These are phyloP conservation scores for Bacidia rubella DNA, from an alignment of 495 filamentous ascomycete species.

Conservation along the genomic window DNA sequence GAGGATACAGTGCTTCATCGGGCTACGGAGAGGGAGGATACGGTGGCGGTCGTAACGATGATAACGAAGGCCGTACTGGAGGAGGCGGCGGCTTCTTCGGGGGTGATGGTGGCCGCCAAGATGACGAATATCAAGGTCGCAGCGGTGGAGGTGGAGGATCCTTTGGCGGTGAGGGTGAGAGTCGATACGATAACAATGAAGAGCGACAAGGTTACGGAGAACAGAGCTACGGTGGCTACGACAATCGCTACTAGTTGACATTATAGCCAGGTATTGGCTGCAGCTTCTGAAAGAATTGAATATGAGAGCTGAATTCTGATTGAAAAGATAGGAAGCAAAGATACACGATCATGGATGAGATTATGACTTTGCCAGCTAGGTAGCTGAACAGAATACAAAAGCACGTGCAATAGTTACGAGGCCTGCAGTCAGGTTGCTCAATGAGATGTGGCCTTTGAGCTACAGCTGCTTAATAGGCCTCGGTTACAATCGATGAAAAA, in stretches of 20 bases:
- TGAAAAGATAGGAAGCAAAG: too few species aligned
- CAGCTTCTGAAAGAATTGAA: too few species aligned
- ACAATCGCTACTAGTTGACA: not conserved
- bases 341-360: too few species aligned
- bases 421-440: too few species aligned
- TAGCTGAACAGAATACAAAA: too few species aligned
- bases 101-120: slow-evolving; percentile 5
- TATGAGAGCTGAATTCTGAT: too few species aligned
- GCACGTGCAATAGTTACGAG: too few species aligned
- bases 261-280: not conserved
- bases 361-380: too few species aligned
- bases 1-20: not conserved
- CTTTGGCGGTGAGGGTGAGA: slow-evolving; percentile 9
- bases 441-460: too few species aligned
- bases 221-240: not conserved
- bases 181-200: not conserved
- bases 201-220: not conserved
- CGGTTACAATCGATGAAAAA: too few species aligned
- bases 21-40: not conserved
- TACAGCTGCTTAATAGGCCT: too few species aligned
- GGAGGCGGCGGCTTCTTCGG: not conserved
- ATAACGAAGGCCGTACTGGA: not conserved
- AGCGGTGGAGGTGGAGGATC: slow-evolving; percentile 1
- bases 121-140: slow-evolving; percentile 2
- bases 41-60: not conserved